Base-by-base conservation (phyloP, 2,329 filamentous ascomycete species). In the Parascedosporium putredinis region DNA sequence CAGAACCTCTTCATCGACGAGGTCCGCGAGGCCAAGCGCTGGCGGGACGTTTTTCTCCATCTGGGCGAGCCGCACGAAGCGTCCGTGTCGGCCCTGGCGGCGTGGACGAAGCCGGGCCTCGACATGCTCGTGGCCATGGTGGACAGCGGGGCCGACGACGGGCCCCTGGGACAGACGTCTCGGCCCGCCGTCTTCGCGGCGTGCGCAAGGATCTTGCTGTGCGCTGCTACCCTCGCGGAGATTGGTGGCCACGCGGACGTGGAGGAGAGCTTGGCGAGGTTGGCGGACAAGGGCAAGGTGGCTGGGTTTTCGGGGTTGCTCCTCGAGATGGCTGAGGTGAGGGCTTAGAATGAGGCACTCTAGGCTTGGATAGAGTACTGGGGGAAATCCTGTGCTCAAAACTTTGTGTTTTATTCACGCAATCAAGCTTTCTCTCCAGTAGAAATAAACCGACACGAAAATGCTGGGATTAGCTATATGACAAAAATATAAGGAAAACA, bases 1-100 rank as follows among this genome's bases (percentile, higher is more conserved):
- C 89, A 95, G 62, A 98, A 98, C 61, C 74, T 96, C n/a, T 97
- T 88, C 63, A 71, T 91, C 46, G 91, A 97, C 62, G 83, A 89
- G 56, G 78, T 88, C 5, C 74, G 81, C 45, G 90, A 96, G 63
- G 73, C 81, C 3, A 67, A 73, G 16, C 63, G 80, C n/a, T 96
- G 89, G 88, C 67, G 74, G 0, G 63, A 62, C 14, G 68, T 78
- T 2, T 66, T 86, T 25, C 51, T 57, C 16, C 43, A 51, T 34
- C 24, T 65, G 29, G 22, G 49, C 4, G 60, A 56, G 55, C 50
- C 55, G 3, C 50, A 45, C 2, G 50, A 58, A 1, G 60, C 59
- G 7, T 50, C 50, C 1, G 57, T 50, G 24, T 58, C 65, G 12
- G 52, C 58, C 5, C 54, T 74, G 25, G 58, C 58, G 1, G 46